Evolutionary conservation across 2,329 filamentous ascomycete species (phyloP), one percentile per base, ranked within the genome.

Genomic region (Penicillium sp.): DNA sequence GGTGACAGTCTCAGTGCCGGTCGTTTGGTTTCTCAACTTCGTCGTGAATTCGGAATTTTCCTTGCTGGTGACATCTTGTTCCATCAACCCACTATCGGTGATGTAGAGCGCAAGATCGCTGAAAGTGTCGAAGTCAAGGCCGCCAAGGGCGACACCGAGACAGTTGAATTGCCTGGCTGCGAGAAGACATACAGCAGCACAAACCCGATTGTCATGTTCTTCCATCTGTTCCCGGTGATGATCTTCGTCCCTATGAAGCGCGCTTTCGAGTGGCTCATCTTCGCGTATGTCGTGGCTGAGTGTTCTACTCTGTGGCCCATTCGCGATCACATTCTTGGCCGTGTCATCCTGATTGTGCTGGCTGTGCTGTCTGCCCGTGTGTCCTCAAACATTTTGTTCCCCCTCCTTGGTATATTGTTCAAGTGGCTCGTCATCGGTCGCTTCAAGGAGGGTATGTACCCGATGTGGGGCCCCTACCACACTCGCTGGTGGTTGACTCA

Each of bases 401-500:
- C 82, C 0, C 65, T 79, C 24, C 38, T 79, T 21, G 81, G 77
- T n/a, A 82, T 85, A 22, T 39, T 70, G 2, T 71, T 77, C 46
- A 85, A 85, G 63, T 85, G 82, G 83, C 43, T 80, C 5, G 71
- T 85, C 48, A 79, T 85, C 40, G 83, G 83, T 10, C 75, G 76
- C 1, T 80, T 83, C 63, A 73, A 71, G 34, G 76, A 81, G 62
- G 83, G 83, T 0, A 64, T 83, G 2, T 84, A 81, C 60, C 82
- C 83, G 2, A 85, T 85, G 82, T 85, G 83, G 83, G 81, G 81
- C 1, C 57, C 65, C 1, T 85, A 84, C 61, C 82, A 85, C 63
- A 84, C 80, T 0, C 74, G 81, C 8, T 85, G 83, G 83, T 85
- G 83, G 83, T 60, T 85, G 51, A 77, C 79, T 1, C 78, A 85